phyloP scores from a whole-genome alignment of 306 rosid species.

The Medicago truncatula region DNA sequence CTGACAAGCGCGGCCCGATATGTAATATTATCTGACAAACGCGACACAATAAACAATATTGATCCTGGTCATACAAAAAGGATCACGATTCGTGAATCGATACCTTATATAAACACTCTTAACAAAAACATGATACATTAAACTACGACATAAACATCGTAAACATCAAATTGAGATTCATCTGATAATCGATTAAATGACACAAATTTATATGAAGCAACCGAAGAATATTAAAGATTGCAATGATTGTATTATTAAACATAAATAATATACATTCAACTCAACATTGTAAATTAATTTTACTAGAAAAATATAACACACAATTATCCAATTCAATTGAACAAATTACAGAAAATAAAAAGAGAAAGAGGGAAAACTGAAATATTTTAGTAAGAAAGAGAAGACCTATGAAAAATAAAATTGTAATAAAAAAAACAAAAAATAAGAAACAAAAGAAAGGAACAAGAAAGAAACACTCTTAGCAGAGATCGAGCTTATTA shows the following conservation, averaged over 20 bases:
- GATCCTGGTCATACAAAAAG: accelerated
- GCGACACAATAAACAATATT: neutral
- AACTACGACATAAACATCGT: neutral
- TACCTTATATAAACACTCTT: neutral
- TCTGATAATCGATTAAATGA: neutral
- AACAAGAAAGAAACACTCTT: slow-evolving; percentile 43
- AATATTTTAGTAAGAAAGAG: neutral
- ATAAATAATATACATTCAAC: neutral
- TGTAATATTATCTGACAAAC: neutral
- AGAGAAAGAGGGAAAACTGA: slow-evolving; percentile 13
- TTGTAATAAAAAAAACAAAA: slow-evolving; percentile 13
- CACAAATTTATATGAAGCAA: neutral
- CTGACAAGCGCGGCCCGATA: neutral
- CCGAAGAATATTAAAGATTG: too few relatives aligned
- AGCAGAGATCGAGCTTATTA: slow-evolving; percentile 62
- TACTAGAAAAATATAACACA: neutral
- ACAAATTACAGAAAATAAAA: neutral
- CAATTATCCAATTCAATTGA: neutral
- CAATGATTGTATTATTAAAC: neutral
- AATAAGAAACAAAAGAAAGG: slow-evolving; percentile 19
- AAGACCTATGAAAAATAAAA: slow-evolving; percentile 6
- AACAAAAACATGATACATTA: neutral
- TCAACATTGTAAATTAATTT: neutral
- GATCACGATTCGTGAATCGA: neutral
- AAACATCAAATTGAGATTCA: neutral